Base-by-base conservation (phyloP, 2,329 filamentous ascomycete species). In the Epichloe elymi region DNA sequence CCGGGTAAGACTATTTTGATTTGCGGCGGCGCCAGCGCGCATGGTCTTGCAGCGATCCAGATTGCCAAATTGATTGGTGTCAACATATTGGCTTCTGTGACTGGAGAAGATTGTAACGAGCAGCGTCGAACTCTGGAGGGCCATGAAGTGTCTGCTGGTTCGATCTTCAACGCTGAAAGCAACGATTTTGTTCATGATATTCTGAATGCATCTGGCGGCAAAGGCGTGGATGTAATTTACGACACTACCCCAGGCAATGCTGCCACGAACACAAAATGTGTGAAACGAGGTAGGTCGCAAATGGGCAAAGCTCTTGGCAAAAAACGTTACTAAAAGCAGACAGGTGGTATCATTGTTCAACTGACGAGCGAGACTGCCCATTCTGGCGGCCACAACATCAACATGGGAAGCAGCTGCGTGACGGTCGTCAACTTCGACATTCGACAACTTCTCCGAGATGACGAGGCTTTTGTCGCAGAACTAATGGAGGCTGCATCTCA, bases 41-140 rank as follows among this genome's bases (percentile, higher is more conserved):
- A 70, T 19, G 74, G 74, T 1, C 64, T 72, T 38, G 69, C 68
- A 10, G 73, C 71, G 2, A 56, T 77, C 3, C 63, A 66, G 11
- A 54, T 76, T 3, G 70, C 70, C 23, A 61, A 57, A 43, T 51
- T 60, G 2, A 54, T 63, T 6, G 71, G 66, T 1, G 68, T 66
- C 8, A 62, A 67, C 2, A 57, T 79, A 2, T 73, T 72, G 50
- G 65, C 63, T 2, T 76, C 70, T 0, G 67, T 73, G 1, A 49
- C 61, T 41, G 67, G 62, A 0, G 48, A 59, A 10, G 53, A 56
- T 5, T 46, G 56, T 1, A 43, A 59, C 0, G 55, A 60, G 1
- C 73, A 80, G 51, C 65, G 63, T 10, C 44, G 59, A 0, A 50
- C 67, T 3, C 58, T 80, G 1, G 49, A 61, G 4, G 19, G 59